A percentile compares a stretch with the other conserved stretches of the same genome.
Conservation (phyloP, 495 filamentous ascomycete species). For the Oidiodendron maius region DNA sequence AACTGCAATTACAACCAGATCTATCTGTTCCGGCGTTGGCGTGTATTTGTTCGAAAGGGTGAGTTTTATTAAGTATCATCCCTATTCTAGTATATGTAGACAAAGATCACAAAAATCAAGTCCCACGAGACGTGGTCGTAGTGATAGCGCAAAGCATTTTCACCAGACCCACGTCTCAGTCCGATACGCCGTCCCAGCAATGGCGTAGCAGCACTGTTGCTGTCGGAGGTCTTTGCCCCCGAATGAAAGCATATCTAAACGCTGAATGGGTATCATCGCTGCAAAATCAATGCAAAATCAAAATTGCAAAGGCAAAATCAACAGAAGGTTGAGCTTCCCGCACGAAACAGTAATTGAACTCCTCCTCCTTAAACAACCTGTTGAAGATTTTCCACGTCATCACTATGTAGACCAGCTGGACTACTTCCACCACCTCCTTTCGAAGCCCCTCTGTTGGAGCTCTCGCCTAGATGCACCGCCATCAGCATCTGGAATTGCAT, state of each 20-base stretch:
- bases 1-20: no score
- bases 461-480: constrained; percentile 72
- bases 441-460: constrained; percentile 59
- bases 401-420: neutral
- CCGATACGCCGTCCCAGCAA: constrained; percentile 50
- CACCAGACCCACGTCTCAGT: constrained; percentile 21
- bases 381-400: constrained; percentile 7
- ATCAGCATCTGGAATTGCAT: constrained; percentile 48
- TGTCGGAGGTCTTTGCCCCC: constrained; percentile 32
- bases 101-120: constrained; percentile 31
- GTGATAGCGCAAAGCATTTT: constrained; percentile 42
- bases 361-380: constrained; percentile 7
- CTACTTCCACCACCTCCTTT: constrained; percentile 43
- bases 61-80: no score
- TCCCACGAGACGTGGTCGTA: constrained; percentile 44
- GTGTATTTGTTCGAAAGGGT: no score
- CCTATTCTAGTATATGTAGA: no score
- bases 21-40: no score
- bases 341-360: constrained; percentile 3
- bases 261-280: constrained; percentile 53
- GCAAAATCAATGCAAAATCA: constrained; percentile 18
- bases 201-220: constrained; percentile 54
- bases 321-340: constrained; percentile 12
- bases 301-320: constrained; percentile 9
- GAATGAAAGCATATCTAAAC: constrained; percentile 41